These are phyloP conservation scores for Coniella vitis DNA, from an alignment of 2,329 filamentous ascomycete species.

Conservation along the genomic window DNA sequence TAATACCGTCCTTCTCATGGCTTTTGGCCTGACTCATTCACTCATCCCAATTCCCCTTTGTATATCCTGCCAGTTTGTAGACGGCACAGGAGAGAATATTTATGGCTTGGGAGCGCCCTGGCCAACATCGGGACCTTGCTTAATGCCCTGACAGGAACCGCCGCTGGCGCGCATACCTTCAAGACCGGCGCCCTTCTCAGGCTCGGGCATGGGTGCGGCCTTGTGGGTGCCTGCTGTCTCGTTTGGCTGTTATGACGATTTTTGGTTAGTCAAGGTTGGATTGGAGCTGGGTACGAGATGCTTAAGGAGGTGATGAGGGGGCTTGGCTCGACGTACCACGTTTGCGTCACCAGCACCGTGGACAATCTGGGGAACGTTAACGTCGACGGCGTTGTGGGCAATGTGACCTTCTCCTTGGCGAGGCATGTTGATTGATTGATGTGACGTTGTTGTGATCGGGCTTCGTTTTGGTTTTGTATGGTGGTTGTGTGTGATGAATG, in stretches of 20 bases:
- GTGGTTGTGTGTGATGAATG: constrained; percentile 4
- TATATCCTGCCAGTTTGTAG: no score
- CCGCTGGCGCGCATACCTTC: constrained; percentile 35
- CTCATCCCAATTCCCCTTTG: no score
- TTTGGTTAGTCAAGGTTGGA: constrained; percentile 1
- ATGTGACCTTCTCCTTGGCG: constrained; percentile 41
- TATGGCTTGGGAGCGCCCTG: constrained; percentile 21
- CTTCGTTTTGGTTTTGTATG: not conserved
- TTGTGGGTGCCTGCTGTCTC: constrained; percentile 42
- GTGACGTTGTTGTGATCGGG: not conserved
- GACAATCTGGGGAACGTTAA: constrained; percentile 31
- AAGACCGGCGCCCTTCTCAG: constrained; percentile 37
- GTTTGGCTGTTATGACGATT: constrained; percentile 10
- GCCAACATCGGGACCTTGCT: constrained; percentile 32
- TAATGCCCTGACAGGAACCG: constrained; percentile 36
- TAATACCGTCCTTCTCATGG: no score
- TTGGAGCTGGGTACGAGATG: no score
- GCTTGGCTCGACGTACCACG: constrained; percentile 22
- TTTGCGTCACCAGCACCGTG: constrained; percentile 36
- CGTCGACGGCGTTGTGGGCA: constrained; percentile 37
- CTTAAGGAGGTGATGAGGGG: not conserved
- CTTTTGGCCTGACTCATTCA: no score
- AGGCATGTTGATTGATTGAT: constrained; percentile 35
- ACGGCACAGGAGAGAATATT: no score
- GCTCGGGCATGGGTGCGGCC: constrained; percentile 40